phyloP scores from a whole-genome alignment of 805 yeast genomes.

The Candida sithepensis region DNA sequence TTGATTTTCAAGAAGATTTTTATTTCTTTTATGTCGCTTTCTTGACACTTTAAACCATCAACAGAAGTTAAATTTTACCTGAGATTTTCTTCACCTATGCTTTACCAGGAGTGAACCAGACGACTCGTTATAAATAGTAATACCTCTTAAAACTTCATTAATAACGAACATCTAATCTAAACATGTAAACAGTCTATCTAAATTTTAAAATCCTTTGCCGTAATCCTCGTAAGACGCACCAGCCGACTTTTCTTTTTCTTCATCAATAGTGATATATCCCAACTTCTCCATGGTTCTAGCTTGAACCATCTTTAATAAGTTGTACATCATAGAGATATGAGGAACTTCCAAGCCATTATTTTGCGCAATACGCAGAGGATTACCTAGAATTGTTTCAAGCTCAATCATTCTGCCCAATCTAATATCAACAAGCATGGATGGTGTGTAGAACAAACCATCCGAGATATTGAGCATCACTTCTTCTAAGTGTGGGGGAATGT shows the following conservation, averaged over 20 bases:
- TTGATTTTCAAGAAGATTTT: no score
- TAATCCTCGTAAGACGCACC: slow-evolving; percentile 7
- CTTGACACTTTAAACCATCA: no score
- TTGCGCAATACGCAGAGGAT: slow-evolving; percentile 34
- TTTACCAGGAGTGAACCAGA: no score
- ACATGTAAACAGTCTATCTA: not conserved
- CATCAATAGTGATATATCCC: slow-evolving; percentile 38
- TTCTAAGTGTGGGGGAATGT: slow-evolving; percentile 30
- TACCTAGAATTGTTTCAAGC: slow-evolving; percentile 40
- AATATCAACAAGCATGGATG: slow-evolving; percentile 45
- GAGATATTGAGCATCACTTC: slow-evolving; percentile 32
- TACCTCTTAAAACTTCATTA: not conserved
- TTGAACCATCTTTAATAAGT: slow-evolving; percentile 56
- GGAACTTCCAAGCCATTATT: slow-evolving; percentile 48
- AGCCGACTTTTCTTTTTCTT: slow-evolving; percentile 4
- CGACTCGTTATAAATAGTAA: no score
- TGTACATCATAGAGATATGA: slow-evolving; percentile 50
- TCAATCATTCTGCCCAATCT: slow-evolving; percentile 36
- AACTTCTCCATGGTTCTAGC: slow-evolving; percentile 51
- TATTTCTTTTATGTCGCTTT: no score
- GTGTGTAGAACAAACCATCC: slow-evolving; percentile 40
- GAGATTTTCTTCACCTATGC: no score
- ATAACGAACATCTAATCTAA: not conserved
- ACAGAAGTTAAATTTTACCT: no score
- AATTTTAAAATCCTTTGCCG: slow-evolving; percentile 18